Conservation (phyloP, 2,329 filamentous ascomycete genomes). For the Pseudogymnoascus sp. region DNA sequence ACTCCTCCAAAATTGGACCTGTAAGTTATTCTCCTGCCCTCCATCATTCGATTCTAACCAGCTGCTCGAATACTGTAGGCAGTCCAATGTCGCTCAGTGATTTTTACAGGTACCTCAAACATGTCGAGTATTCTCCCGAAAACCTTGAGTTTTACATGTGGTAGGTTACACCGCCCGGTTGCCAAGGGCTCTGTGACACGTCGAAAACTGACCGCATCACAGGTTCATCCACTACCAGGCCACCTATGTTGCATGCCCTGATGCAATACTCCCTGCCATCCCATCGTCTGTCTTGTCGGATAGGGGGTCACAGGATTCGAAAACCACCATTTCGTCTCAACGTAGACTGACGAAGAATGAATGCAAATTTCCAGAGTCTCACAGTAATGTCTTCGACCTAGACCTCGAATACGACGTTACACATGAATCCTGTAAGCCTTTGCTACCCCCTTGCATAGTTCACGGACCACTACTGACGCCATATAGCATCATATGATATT, state of each 20-base stretch:
- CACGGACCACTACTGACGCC: neutral
- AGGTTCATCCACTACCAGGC: conserved; percentile 39
- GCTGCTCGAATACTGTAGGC: conserved; percentile 22
- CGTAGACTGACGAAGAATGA: neutral
- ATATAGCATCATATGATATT: neutral
- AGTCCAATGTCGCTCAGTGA: conserved; percentile 42
- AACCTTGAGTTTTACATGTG: conserved; percentile 43
- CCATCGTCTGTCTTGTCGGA: neutral
- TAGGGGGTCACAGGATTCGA: neutral
- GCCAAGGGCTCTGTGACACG: neutral
- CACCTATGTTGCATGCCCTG: conserved; percentile 16
- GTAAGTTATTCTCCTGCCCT: conserved; percentile 22
- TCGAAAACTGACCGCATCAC: neutral
- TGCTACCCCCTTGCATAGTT: neutral
- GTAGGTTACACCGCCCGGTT: conserved; percentile 23
- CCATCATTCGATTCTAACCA: neutral
- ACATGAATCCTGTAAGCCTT: neutral
- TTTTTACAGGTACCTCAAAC: conserved; percentile 43
- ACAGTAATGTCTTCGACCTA: neutral
- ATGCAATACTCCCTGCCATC: conserved; percentile 4
- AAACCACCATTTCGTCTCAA: neutral
- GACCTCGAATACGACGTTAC: neutral
- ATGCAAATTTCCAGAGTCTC: neutral
- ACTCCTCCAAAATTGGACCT: conserved; percentile 41
- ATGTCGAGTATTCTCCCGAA: conserved; percentile 40